Base-by-base conservation (phyloP, 2,329 filamentous ascomycete species). In the Phoma sp. region DNA sequence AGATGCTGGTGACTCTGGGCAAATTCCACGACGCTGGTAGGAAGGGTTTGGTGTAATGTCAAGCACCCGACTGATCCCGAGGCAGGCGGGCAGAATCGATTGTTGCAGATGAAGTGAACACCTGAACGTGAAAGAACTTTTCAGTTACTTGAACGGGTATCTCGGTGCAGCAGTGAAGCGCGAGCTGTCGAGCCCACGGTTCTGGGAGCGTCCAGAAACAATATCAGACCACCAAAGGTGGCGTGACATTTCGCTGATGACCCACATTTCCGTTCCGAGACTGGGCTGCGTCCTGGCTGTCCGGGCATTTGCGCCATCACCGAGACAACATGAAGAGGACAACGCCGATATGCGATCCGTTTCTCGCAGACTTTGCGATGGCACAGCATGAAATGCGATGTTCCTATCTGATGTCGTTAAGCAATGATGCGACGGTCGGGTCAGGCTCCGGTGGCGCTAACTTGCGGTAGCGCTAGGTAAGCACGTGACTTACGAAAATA, bases 221-320 rank as follows among this genome's bases (percentile, higher is more conserved):
- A 53, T 47, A 69, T 73, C 70, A 73, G 64, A 62, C 70, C 70
- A 73, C 68, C 57, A 50, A n/a, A 33, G 52, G 67, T 73, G 70
- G 70, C 68, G 69, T 73, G 70, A 73, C 55, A 65, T 68, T 64
- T 61, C 29, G 53, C 34, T 40, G 49, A 43, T 37, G 25, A 51
- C 49, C 58, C 60, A 53, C 52, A 49, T 53, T 53, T 28, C 57
- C 34, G 46, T 37, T 60, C 43, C 28, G 39, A 45, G 39, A 25
- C 47, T 50, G 51, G 32, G 38, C 47, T 48, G 34, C 51, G 34
- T 48, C 52, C 42, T 46, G 38, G 53, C 36, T 21, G 32, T 18
- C 36, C 30, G 45, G 40, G 40, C 38, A 25, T 25, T 17, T 47
- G 30, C 23, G 21, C 53, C 38, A 42, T 49, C 40, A 32, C 32